Base-by-base conservation (phyloP, 106 monocot genomes). In the Apostasia ramifera region DNA sequence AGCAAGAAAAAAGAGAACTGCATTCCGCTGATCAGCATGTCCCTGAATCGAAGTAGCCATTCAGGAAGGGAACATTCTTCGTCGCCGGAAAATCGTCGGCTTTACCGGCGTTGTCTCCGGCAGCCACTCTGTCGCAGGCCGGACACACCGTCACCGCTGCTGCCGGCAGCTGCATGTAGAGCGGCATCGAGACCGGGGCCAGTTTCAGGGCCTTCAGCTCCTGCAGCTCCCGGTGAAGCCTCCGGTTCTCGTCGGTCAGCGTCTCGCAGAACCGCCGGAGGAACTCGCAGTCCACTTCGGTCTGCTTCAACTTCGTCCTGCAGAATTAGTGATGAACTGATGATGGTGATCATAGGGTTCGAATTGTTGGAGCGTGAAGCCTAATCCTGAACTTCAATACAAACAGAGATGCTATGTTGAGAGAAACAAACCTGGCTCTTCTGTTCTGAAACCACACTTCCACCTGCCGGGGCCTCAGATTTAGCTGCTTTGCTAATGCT, bases 251-350 rank as follows among this genome's bases (percentile, higher is more conserved):
- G 2, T 81, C 73, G 6, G 55, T 83, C 57, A 89, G 66, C 39
- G 63, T 81, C 71, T 89, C 80, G 58, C 85, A 89, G 70, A 66
- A 83, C 55, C 75, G 57, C 78, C 76, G 82, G 57, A 89, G 72
- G 71, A 70, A 59, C 57, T 85, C 89, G 40, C 75, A 83, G 73
- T 89, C 83, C 38, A 85, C 80, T 66, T 89, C 85, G 2, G 70
- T 85, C 49, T 85, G 82, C 77, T 83, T 85, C 59, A 85, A 66
- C 74, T 85, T 89, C 2, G 82, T 82, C 78, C 85, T 83, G 69
- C 38, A 58, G n/a, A 48, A 9, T 44, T 47, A 10, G 14, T 47
- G 5, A 47, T 44, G 12, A 66, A 5, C 4, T 44, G 47, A 52
- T 52, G 6, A 11, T 52, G 11, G 11, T 52, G 1, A 52, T 52